Evolutionary conservation across 176 grass and related monocot genomes (phyloP).

Genomic region (Cocos nucifera): DNA sequence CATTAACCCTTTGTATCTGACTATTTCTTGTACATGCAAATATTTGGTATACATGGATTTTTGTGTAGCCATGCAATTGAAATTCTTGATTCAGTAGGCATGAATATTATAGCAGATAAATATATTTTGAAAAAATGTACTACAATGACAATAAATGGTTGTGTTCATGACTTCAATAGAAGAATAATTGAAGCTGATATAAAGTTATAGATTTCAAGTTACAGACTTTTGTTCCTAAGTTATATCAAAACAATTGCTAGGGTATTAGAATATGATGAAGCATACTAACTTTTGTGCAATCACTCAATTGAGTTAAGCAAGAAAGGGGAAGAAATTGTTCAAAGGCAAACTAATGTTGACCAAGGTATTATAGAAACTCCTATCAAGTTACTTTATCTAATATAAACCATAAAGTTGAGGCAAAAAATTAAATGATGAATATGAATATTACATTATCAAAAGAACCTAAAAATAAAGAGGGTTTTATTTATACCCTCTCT

Average conservation of each 20-base stretch:
- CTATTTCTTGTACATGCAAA: constrained; percentile 52
- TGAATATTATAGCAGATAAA: constrained; percentile 51
- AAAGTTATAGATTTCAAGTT: constrained; percentile 52
- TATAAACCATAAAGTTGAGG: constrained; percentile 17
- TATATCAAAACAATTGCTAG: constrained; percentile 37
- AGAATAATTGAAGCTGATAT: constrained; percentile 32
- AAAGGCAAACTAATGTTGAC: constrained; percentile 46
- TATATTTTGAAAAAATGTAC: constrained; percentile 54
- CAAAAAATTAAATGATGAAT: not conserved
- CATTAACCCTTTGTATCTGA: constrained; percentile 40
- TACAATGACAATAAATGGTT: constrained; percentile 35
- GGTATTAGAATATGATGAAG: constrained; percentile 59
- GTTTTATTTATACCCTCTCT: too few relatives aligned
- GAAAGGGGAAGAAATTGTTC: constrained; percentile 45
- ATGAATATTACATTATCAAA: too few relatives aligned
- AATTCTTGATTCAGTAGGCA: not conserved
- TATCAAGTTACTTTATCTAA: constrained; percentile 43
- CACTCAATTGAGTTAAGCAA: constrained; percentile 35
- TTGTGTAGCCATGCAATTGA: constrained; percentile 62
- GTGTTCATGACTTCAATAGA: constrained; percentile 10
- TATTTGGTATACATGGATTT: constrained; percentile 53
- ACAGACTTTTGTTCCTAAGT: constrained; percentile 38
- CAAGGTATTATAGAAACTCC: constrained; percentile 21
- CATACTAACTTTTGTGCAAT: constrained; percentile 39
- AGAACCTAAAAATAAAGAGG: too few relatives aligned